Percentiles rank a stretch among this genome's conserved stretches.
These are phyloP conservation scores for Radiomyces spectabilis DNA, from an alignment of 192 early-diverging fungal genomes.

Conservation along the genomic window DNA sequence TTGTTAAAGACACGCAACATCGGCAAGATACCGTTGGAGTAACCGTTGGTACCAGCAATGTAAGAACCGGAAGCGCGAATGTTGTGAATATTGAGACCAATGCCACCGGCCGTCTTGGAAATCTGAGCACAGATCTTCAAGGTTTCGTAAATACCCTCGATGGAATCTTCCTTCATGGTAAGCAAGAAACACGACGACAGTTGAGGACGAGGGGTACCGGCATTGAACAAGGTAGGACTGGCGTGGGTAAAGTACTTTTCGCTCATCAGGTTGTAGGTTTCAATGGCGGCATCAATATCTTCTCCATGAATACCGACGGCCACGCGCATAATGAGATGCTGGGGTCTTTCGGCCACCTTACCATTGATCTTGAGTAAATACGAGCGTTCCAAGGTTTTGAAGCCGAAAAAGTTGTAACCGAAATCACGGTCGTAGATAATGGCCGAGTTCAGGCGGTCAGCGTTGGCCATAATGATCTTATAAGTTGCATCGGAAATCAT, in stretches of 20 bases:
- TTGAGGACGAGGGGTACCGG: slow-evolving; percentile 94
- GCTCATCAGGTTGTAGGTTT: slow-evolving; percentile 90
- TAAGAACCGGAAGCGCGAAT: slow-evolving; percentile 91
- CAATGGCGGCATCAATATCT: slow-evolving; percentile 80
- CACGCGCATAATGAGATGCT: slow-evolving; percentile 98
- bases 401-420: slow-evolving; percentile 97
- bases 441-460: slow-evolving; percentile 76
- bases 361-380: slow-evolving; percentile 84
- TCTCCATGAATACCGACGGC: slow-evolving; percentile 93
- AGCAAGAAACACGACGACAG: slow-evolving; percentile 91
- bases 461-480: slow-evolving; percentile 58
- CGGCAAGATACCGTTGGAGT: slow-evolving; percentile 93
- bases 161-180: slow-evolving; percentile 89
- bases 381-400: slow-evolving; percentile 94
- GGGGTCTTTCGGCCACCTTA: slow-evolving; percentile 82
- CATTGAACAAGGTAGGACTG: slow-evolving; percentile 94
- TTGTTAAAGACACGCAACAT: slow-evolving; percentile 98
- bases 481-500: slow-evolving; percentile 78
- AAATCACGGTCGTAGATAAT: slow-evolving; percentile 93
- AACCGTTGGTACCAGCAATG: slow-evolving; percentile 95
- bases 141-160: slow-evolving; percentile 98
- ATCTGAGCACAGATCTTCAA: slow-evolving; percentile 93
- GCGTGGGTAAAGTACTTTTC: slow-evolving; percentile 95
- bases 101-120: slow-evolving; percentile 93
- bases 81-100: slow-evolving; percentile 92